Evolutionary conservation across 2,329 filamentous ascomycete species (phyloP).

Genomic region (Aspergillus alliaceus): DNA sequence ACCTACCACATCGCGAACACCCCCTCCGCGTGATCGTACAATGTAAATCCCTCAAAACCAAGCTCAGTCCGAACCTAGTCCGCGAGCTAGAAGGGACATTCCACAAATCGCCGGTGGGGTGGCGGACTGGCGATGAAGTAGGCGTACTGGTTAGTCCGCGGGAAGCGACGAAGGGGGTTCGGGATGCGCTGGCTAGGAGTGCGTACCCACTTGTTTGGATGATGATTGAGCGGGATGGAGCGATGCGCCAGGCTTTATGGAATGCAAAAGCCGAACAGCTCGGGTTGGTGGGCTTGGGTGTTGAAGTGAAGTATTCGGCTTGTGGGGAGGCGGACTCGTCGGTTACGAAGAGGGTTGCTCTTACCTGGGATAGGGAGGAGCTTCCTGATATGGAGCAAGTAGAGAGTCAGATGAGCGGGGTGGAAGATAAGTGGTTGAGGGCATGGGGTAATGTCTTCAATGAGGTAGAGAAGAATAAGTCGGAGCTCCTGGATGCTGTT

Average conservation of each 20-base stretch:
- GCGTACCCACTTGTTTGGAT: conserved; percentile 69
- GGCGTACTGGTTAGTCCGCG: conserved; percentile 69
- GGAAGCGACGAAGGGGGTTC: conserved; percentile 74
- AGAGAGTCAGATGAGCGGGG: conserved; percentile 30
- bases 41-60: conserved; percentile 46
- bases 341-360: conserved; percentile 23
- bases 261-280: conserved; percentile 41
- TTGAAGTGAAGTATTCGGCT: conserved; percentile 36
- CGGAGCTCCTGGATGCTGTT: conserved; percentile 28
- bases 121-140: conserved; percentile 64
- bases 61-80: conserved; percentile 45
- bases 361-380: conserved; percentile 40
- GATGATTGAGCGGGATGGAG: conserved; percentile 40
- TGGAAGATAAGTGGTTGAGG: not conserved
- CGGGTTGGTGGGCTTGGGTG: conserved; percentile 39
- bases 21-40: conserved; percentile 46
- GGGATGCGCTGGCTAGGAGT: conserved; percentile 68
- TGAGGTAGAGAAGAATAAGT: conserved; percentile 14
- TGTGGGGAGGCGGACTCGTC: conserved; percentile 16
- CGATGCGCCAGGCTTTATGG: conserved; percentile 46
- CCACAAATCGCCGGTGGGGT: conserved; percentile 69
- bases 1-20: conserved; percentile 35
- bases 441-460: not conserved
- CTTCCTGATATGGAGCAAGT: conserved; percentile 34
- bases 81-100: conserved; percentile 65